Evolutionary conservation across 1,284 basidiomycete genomes (phyloP).

Genomic region (Phellopilus nigrolimitatus): DNA sequence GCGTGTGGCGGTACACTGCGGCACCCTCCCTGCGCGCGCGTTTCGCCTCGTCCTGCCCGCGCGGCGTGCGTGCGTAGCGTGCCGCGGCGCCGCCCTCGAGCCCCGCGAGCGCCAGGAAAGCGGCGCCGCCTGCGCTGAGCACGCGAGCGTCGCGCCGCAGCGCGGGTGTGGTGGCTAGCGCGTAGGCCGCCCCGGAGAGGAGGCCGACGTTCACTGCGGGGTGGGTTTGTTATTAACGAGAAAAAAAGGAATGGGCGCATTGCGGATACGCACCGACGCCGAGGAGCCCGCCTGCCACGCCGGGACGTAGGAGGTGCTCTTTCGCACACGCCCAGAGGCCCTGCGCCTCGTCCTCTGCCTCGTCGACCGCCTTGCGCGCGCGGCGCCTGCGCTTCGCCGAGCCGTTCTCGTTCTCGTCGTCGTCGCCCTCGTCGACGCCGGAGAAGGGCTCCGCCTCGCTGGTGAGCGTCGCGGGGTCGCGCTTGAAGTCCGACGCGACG

Average conservation of each 20-base stretch:
- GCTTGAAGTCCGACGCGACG: conserved; percentile 45
- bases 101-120: conserved; percentile 51
- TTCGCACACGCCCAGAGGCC: conserved; percentile 56
- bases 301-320: conserved; percentile 59
- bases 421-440: conserved; percentile 19
- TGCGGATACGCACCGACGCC: conserved; percentile 37
- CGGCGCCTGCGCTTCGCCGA: conserved; percentile 13
- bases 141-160: conserved; percentile 56
- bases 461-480: conserved; percentile 41
- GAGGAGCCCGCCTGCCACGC: conserved; percentile 67
- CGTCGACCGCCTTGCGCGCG: conserved; percentile 34
- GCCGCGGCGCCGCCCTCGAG: conserved; percentile 64
- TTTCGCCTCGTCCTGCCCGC: conserved; percentile 52
- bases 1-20: conserved; percentile 51
- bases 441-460: conserved; percentile 27
- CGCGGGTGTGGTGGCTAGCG: conserved; percentile 61
- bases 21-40: conserved; percentile 61
- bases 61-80: conserved; percentile 55
- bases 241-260: not conserved
- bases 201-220: conserved; percentile 67
- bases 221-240: not conserved
- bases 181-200: conserved; percentile 56
- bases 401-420: conserved; percentile 16
- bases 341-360: conserved; percentile 49
- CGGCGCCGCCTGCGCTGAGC: conserved; percentile 50